phyloP scores from a whole-genome alignment of 2,329 filamentous ascomycete genomes.

The Gremmenia infestans region DNA sequence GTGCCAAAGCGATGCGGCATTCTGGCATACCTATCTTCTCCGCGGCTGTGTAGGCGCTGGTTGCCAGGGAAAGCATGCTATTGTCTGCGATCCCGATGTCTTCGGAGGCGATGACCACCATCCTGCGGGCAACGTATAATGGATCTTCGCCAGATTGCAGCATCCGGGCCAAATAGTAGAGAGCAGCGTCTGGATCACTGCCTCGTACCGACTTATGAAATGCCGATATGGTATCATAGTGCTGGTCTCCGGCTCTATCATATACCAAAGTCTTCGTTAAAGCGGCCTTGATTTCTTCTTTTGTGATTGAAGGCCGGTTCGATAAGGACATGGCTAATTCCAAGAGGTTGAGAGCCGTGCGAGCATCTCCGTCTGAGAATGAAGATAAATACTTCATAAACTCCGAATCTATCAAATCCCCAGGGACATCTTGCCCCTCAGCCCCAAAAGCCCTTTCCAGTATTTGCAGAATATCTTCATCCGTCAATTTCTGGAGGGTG shows the following conservation, averaged over 20 bases:
- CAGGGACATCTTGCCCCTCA: slow-evolving; percentile 43
- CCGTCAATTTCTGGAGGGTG: slow-evolving; percentile 69
- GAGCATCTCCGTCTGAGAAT: slow-evolving; percentile 88
- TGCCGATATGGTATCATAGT: slow-evolving; percentile 95
- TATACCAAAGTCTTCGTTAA: slow-evolving; percentile 93
- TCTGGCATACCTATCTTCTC: slow-evolving; percentile 96
- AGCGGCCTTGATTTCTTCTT: slow-evolving; percentile 71
- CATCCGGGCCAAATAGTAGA: slow-evolving; percentile 97
- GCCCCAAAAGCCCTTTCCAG: slow-evolving; percentile 66
- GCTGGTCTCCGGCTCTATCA: slow-evolving; percentile 89
- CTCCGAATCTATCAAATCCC: slow-evolving; percentile 66
- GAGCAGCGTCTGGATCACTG: slow-evolving; percentile 75
- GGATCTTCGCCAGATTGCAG: slow-evolving; percentile 92
- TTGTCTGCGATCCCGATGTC: slow-evolving; percentile 91
- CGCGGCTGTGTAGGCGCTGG: slow-evolving; percentile 77
- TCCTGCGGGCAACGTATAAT: slow-evolving; percentile 82
- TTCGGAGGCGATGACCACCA: slow-evolving; percentile 92
- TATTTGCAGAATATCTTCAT: slow-evolving; percentile 68
- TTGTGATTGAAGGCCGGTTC: slow-evolving; percentile 58
- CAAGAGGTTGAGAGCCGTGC: slow-evolving; percentile 86
- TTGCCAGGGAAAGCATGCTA: slow-evolving; percentile 75
- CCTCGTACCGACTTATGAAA: slow-evolving; percentile 96
- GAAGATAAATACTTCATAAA: slow-evolving; percentile 76
- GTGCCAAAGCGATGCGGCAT: slow-evolving; percentile 84
- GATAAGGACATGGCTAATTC: slow-evolving; percentile 82